Evolutionary conservation across 345 rosid genomes (phyloP), one percentile per base, ranked within the genome.

Genomic region (Geranium rotundifolium): DNA sequence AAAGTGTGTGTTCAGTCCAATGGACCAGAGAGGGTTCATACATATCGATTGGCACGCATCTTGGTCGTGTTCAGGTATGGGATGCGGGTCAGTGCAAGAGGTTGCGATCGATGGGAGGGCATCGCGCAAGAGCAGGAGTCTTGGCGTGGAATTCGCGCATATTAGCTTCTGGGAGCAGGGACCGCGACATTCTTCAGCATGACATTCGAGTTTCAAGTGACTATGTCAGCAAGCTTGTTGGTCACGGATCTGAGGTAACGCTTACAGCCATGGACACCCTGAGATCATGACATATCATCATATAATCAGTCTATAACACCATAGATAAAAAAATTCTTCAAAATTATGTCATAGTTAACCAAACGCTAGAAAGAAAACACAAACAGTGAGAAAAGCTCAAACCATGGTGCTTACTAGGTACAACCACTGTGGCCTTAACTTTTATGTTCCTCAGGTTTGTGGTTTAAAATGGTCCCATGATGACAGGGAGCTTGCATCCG

Each of bases 31-130:
- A 90, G 66, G 96, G 99, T 58, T 90, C 99, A 4, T 93, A 80
- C 77, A 93, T 90, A 69, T 85, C 99, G 13, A 37, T 93, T 5
- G 99, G 99, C 66, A 89, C 97, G 37, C 71, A 71, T 73, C 86
- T 81, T 10, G 97, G 97, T 67, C 87, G 84, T 71, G 90, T 90
- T 78, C 97, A 93, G 98, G 98, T 93, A 62, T 93, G 99, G 97
- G 97, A 93, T 69, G 99, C 89, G 64, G 76, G 86, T 54, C 91
- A 82, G 66, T 85, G 97, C 71, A 86, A 90, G 80, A 81, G 75
- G 72, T 79, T 93, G 13, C 73, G 97, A n/a, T 86, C 96, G 17
- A 88, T 93, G 95, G 80, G 86, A 1, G 96, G 99, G 34, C 99
- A 90, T 74, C 99, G 88, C 66, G 90, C 99, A 13, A 88, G 99